Conservation (phyloP, 1,284 basidiomycete genomes). For the Sanghuangporus sanghuang region DNA sequence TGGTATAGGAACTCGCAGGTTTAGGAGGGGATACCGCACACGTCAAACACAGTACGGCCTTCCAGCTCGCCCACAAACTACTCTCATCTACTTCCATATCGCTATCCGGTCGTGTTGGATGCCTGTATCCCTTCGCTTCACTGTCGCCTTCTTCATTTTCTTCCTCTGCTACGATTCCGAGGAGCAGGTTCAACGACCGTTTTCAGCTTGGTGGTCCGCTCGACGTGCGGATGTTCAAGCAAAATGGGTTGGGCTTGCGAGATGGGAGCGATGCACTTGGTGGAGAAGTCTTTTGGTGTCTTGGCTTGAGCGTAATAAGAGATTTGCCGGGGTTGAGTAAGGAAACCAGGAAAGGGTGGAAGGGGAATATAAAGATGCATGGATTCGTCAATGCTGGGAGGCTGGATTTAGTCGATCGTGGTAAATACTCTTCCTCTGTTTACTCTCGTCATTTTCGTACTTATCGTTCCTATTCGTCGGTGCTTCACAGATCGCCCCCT, state of each 20-base stretch:
- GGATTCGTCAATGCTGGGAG: slow-evolving; percentile 84
- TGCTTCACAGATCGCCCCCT: slow-evolving; percentile 34
- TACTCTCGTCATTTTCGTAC: neutral
- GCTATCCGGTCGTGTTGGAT: slow-evolving; percentile 1
- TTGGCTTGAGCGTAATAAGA: slow-evolving; percentile 77
- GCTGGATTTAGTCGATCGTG: slow-evolving; percentile 58
- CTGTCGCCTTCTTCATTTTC: slow-evolving; percentile 34
- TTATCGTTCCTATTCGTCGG: neutral
- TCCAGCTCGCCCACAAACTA: slow-evolving; percentile 58
- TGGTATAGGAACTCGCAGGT: slow-evolving; percentile 69
- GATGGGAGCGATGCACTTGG: slow-evolving; percentile 80
- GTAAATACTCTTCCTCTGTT: slow-evolving; percentile 31
- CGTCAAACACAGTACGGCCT: slow-evolving; percentile 69
- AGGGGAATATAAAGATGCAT: slow-evolving; percentile 91
- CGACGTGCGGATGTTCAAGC: slow-evolving; percentile 82
- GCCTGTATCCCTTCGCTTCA: slow-evolving; percentile 37
- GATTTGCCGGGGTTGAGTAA: slow-evolving; percentile 58
- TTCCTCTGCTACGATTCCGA: slow-evolving; percentile 36
- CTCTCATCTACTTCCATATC: slow-evolving; percentile 16
- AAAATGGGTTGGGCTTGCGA: slow-evolving; percentile 80
- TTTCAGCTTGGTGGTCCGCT: slow-evolving; percentile 94
- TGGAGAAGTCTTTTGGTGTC: slow-evolving; percentile 84
- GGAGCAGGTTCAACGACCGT: slow-evolving; percentile 74
- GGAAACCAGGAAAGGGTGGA: slow-evolving; percentile 25
- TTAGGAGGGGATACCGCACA: slow-evolving; percentile 68